Evolutionary conservation across 2,329 filamentous ascomycete species (phyloP), one percentile per base, ranked within the genome.

Genomic region (Aspergillus fischeri): DNA sequence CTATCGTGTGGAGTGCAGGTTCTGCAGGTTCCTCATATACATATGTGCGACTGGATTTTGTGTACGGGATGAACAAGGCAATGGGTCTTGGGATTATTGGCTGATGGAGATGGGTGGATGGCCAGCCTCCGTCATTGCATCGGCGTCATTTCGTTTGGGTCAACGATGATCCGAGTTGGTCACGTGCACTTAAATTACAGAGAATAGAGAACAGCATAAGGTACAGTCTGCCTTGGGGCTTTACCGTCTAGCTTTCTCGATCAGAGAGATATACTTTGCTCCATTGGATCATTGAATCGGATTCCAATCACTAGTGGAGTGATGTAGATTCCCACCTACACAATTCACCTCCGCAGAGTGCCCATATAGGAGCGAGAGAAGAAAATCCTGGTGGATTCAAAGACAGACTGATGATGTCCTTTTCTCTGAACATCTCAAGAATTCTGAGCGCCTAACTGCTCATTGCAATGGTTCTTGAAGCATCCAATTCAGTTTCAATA

Each of bases 41-140:
- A 47, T 47, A 47, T 25, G 44, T 47, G 42, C n/a, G 3, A 24
- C 21, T 45, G 24, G 21, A 27, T 10, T 38, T 17, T n/a, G 32
- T 7, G 32, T 38, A 38, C 32, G 14, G 32, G 32, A 17, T 38
- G 32, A 38, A 17, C 14, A 14, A 28, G 27, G 29, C 45, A 54
- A 54, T 50, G 47, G 53, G 53, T 17, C 32, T 38, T 38, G 14
- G 32, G 32, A 17, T 38, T 17, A 38, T 38, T 17, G 32, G 14
- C 14, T 24, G 14, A 7, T 17, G 11, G 49, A 55, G 21, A 44
- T 38, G 28, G 11, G 28, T 8, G 21, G 41, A 32, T 24, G 21
- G 44, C 54, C 49, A 56, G 42, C 54, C 49, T 56, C 42, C 54
- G 54, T 56, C 54, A 56, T 56, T 51, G 53, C 52, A 53, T 56